Conservation (phyloP, 1,284 basidiomycete species). For the Puccinia novopanici region DNA sequence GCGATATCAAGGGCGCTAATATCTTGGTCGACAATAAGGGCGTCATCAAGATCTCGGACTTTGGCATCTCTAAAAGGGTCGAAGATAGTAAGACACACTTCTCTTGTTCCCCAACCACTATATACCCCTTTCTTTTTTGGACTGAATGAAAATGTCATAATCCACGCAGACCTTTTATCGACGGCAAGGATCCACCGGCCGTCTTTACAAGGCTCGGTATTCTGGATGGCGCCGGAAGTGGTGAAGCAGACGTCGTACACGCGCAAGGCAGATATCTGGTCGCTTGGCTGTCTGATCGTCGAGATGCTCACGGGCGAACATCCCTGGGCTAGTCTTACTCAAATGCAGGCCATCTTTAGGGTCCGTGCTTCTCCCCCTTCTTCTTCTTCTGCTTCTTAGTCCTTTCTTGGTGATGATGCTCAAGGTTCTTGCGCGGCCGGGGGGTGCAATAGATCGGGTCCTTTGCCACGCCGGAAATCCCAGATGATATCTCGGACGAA, state of each 20-base stretch:
- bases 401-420: background rate
- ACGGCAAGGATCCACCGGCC: slow-evolving; percentile 78
- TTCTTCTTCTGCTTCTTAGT: background rate
- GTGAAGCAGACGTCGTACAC: slow-evolving; percentile 95
- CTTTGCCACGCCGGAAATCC: slow-evolving; percentile 76
- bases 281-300: slow-evolving; percentile 91
- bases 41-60: slow-evolving; percentile 97
- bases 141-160: background rate
- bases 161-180: slow-evolving; percentile 70
- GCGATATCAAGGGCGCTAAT: slow-evolving; percentile 97
- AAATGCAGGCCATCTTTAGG: slow-evolving; percentile 98
- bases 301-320: slow-evolving; percentile 98
- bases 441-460: slow-evolving; percentile 72
- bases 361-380: slow-evolving; percentile 63
- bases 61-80: slow-evolving; percentile 97
- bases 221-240: slow-evolving; percentile 99
- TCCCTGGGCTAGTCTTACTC: slow-evolving; percentile 94
- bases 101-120: background rate
- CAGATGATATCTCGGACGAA: slow-evolving; percentile 81
- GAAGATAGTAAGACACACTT: slow-evolving; percentile 79
- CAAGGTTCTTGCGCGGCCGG: background rate
- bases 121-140: background rate
- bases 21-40: slow-evolving; percentile 98
- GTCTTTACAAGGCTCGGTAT: slow-evolving; percentile 92
- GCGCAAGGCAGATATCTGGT: slow-evolving; percentile 96